A percentile compares a stretch with the other conserved stretches of the same genome.
Conservation (phyloP, 371 early-diverging fungal species). For the Apophysomyces trapeziformis region DNA sequence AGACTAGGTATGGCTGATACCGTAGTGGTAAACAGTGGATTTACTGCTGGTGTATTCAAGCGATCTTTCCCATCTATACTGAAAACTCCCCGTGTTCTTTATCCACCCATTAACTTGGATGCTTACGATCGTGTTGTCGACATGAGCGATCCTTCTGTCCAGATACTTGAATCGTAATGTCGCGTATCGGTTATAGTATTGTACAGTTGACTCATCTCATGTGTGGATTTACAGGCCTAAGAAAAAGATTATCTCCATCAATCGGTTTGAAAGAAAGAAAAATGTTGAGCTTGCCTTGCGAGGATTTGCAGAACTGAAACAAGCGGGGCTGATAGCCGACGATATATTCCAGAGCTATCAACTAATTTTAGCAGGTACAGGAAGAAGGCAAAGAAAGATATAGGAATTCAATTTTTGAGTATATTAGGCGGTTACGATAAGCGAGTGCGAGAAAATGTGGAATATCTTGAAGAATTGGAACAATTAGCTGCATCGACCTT, state of each 20-base stretch:
- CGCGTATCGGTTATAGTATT: background rate
- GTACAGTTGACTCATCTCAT: background rate
- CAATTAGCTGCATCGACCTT: constrained; percentile 51
- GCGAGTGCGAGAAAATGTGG: constrained; percentile 85
- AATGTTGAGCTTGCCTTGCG: constrained; percentile 83
- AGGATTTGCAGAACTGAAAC: constrained; percentile 67
- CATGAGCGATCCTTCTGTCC: constrained; percentile 53
- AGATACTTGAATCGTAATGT: constrained; percentile 55
- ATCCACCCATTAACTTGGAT: constrained; percentile 84
- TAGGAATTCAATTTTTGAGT: background rate
- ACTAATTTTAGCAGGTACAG: constrained; percentile 67
- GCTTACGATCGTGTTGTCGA: constrained; percentile 71
- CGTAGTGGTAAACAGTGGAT: constrained; percentile 89
- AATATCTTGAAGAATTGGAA: constrained; percentile 76
- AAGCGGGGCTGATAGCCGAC: constrained; percentile 19
- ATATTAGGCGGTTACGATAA: constrained; percentile 83
- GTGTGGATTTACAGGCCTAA: constrained; percentile 28
- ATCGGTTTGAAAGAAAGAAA: constrained; percentile 96
- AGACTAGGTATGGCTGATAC: constrained; percentile 79
- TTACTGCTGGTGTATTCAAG: constrained; percentile 82
- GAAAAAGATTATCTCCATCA: constrained; percentile 74
- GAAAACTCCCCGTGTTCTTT: constrained; percentile 72
- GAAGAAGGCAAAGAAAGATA: background rate
- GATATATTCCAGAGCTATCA: constrained; percentile 49
- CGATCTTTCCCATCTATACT: constrained; percentile 69